A percentile compares a stretch with the other conserved stretches of the same genome.
Conservation (phyloP, 768 basidiomycete species). For the Boletus sp. region DNA sequence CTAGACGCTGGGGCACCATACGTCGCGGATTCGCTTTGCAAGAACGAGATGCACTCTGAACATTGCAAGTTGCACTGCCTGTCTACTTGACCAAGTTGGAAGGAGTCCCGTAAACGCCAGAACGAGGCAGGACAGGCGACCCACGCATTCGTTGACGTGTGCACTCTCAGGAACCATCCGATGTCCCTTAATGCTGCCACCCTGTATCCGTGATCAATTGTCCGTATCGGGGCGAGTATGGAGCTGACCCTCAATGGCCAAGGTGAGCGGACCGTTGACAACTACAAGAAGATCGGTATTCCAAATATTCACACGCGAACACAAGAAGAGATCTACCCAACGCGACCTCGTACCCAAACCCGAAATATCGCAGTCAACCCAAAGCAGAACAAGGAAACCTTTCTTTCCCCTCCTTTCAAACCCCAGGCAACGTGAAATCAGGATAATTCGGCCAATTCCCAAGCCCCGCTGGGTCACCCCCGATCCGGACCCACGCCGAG, state of each 20-base stretch:
- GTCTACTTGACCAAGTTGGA: not conserved
- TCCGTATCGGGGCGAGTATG: not conserved
- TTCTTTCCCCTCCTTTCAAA: not conserved
- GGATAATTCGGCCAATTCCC: constrained; percentile 73
- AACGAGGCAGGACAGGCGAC: not conserved
- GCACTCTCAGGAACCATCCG: not conserved
- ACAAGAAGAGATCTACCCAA: not conserved
- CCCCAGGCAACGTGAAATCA: constrained; percentile 52
- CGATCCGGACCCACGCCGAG: constrained; percentile 73
- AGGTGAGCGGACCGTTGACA: not conserved
- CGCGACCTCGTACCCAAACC: not conserved
- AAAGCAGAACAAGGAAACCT: not conserved
- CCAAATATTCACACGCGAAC: not conserved
- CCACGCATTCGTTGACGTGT: not conserved
- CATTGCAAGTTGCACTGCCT: not conserved
- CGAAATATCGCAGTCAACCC: not conserved
- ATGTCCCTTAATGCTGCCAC: not conserved
- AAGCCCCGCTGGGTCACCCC: constrained; percentile 65
- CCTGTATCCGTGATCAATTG: not conserved
- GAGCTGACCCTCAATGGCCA: not conserved
- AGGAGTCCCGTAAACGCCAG: not conserved
- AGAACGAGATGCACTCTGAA: not conserved
- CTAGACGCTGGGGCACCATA: not conserved
- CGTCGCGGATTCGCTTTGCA: not conserved
- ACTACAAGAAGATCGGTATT: not conserved